Evolutionary conservation across 2,329 filamentous ascomycete genomes (phyloP).

Genomic region (Raffaelea arxii): DNA sequence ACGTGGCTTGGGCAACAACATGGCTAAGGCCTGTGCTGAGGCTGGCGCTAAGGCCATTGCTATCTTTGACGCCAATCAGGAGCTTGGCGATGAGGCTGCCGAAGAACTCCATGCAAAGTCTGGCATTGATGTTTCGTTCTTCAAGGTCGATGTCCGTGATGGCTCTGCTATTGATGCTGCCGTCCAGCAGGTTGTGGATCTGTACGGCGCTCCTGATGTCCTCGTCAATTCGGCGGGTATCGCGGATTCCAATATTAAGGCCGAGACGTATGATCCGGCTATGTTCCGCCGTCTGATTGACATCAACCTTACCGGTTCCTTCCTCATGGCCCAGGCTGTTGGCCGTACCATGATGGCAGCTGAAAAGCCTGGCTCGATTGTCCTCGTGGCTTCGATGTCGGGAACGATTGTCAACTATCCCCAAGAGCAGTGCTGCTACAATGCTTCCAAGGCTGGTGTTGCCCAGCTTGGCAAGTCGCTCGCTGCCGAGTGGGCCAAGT

Average conservation of each 20-base stretch:
- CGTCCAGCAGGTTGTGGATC: constrained; percentile 53
- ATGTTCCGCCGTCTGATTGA: constrained; percentile 73
- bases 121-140: constrained; percentile 65
- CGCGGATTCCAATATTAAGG: constrained; percentile 75
- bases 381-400: constrained; percentile 73
- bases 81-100: constrained; percentile 61
- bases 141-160: constrained; percentile 70
- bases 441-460: constrained; percentile 73
- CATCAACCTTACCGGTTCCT: constrained; percentile 73
- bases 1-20: constrained; percentile 68
- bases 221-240: constrained; percentile 76
- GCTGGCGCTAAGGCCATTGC: constrained; percentile 64
- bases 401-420: constrained; percentile 80
- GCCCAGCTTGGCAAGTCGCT: constrained; percentile 72
- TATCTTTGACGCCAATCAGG: constrained; percentile 69
- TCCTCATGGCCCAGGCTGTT: constrained; percentile 66
- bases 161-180: constrained; percentile 59
- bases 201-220: constrained; percentile 62
- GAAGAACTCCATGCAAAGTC: constrained; percentile 62
- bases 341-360: constrained; percentile 65
- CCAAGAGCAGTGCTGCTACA: constrained; percentile 76
- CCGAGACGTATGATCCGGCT: constrained; percentile 64
- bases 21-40: constrained; percentile 69
- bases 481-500: constrained; percentile 75
- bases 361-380: constrained; percentile 60